Evolutionary conservation across 2,329 filamentous ascomycete genomes (phyloP).

Genomic region (Trichoderma atroviride): DNA sequence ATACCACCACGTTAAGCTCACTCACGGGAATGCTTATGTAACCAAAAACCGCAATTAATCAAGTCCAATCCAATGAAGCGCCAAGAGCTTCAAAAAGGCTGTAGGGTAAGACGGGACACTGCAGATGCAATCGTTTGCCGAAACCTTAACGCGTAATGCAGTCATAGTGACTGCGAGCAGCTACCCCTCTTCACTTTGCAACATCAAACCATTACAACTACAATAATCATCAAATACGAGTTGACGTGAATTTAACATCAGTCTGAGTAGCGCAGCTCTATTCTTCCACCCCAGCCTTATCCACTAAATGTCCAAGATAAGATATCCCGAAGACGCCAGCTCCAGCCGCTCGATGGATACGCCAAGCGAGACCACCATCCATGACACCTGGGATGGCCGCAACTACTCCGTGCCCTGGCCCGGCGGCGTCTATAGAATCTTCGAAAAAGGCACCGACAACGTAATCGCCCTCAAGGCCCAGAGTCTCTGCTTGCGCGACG

Average conservation of each 20-base stretch:
- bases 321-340: not conserved
- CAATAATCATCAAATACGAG: not conserved
- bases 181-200: not conserved
- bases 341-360: not conserved
- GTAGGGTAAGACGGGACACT: not conserved
- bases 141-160: not conserved
- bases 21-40: not conserved
- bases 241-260: not conserved
- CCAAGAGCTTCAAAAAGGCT: not conserved
- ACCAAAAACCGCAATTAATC: not conserved
- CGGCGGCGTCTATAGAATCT: not conserved
- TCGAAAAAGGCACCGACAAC: not conserved
- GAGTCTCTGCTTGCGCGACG: not conserved
- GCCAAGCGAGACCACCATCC: not conserved
- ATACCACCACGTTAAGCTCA: not conserved
- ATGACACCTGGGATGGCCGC: not conserved
- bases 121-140: not conserved
- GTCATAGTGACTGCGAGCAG: not conserved
- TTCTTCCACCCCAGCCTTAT: not conserved
- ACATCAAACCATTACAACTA: not conserved
- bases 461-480: not conserved
- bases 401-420: slow-evolving; percentile 3
- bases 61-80: not conserved
- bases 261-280: not conserved
- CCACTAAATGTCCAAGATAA: not conserved